phyloP scores from a whole-genome alignment of 2,329 filamentous ascomycete species.

The Penicillium sp. region DNA sequence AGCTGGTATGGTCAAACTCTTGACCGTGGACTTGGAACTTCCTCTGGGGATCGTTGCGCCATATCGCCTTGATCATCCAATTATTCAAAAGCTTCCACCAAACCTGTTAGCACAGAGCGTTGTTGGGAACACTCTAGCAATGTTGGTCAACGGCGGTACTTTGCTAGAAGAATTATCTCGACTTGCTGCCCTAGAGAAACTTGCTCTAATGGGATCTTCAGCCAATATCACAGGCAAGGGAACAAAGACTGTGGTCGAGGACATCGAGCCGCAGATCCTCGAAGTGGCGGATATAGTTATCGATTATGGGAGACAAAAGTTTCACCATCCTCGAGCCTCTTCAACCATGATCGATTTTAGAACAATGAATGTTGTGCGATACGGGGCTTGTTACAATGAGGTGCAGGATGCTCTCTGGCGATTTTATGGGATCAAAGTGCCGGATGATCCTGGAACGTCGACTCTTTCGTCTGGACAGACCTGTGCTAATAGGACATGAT shows the following conservation, averaged over 20 bases:
- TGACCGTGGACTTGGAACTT: slow-evolving; percentile 29
- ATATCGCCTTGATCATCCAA: slow-evolving; percentile 24
- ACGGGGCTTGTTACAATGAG: slow-evolving; percentile 33
- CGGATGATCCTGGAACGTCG: slow-evolving; percentile 21
- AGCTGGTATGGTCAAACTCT: slow-evolving; percentile 20
- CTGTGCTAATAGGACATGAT: background rate
- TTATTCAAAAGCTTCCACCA: slow-evolving; percentile 21
- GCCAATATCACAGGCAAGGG: slow-evolving; percentile 36
- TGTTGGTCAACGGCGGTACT: slow-evolving; percentile 30
- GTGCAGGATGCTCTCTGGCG: slow-evolving; percentile 26
- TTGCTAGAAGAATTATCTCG: slow-evolving; percentile 30
- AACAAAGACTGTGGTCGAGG: slow-evolving; percentile 29
- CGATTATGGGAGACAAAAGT: slow-evolving; percentile 33
- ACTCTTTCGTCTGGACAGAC: slow-evolving; percentile 11
- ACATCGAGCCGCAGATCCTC: slow-evolving; percentile 32
- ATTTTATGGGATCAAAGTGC: slow-evolving; percentile 21
- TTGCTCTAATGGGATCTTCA: slow-evolving; percentile 31
- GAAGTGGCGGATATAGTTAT: slow-evolving; percentile 33
- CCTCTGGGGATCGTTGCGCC: slow-evolving; percentile 29
- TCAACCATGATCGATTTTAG: slow-evolving; percentile 34
- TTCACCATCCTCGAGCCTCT: slow-evolving; percentile 23
- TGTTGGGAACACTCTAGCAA: slow-evolving; percentile 27
- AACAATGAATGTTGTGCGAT: slow-evolving; percentile 25
- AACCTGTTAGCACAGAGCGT: slow-evolving; percentile 18
- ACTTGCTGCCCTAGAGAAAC: slow-evolving; percentile 21